Evolutionary conservation across 345 rosid genomes (phyloP).

Genomic region (Eucalyptus fibrosa): DNA sequence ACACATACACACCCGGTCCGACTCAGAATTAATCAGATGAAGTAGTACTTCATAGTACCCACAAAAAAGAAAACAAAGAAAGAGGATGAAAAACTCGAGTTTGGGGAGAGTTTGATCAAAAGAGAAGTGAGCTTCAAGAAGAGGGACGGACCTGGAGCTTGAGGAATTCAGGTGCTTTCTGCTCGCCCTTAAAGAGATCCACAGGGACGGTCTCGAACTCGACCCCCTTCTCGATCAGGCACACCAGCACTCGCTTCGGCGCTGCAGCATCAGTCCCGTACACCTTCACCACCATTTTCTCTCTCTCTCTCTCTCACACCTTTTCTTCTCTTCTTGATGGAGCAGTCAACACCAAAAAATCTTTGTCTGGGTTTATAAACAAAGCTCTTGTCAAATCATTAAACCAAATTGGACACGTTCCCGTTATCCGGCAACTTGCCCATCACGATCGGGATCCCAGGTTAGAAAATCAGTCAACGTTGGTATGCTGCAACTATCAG

Average conservation of each 20-base stretch:
- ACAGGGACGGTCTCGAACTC: slow-evolving; percentile 46
- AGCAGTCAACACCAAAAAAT: not conserved
- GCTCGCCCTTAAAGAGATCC: slow-evolving; percentile 55
- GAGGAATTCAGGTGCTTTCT: slow-evolving; percentile 38
- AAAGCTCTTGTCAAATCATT: not conserved
- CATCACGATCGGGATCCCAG: not conserved
- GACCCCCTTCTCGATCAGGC: slow-evolving; percentile 43
- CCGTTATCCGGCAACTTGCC: not conserved
- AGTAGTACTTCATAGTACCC: too few species aligned
- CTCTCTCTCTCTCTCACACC: not conserved
- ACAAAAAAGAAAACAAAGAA: not conserved
- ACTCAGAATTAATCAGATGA: not conserved
- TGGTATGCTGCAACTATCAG: not conserved
- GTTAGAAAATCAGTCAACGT: not conserved
- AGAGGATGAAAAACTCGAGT: not conserved
- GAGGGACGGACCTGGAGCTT: slow-evolving; percentile 28
- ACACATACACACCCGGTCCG: not conserved
- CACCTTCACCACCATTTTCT: slow-evolving; percentile 48
- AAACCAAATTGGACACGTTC: not conserved
- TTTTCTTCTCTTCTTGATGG: not conserved
- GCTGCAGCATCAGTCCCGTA: slow-evolving; percentile 32
- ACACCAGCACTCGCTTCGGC: slow-evolving; percentile 37
- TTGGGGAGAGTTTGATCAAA: not conserved
- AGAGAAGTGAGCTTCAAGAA: not conserved
- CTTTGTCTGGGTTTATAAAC: not conserved